Base-by-base conservation (phyloP, 768 basidiomycete genomes). In the Russula vinacea region DNA sequence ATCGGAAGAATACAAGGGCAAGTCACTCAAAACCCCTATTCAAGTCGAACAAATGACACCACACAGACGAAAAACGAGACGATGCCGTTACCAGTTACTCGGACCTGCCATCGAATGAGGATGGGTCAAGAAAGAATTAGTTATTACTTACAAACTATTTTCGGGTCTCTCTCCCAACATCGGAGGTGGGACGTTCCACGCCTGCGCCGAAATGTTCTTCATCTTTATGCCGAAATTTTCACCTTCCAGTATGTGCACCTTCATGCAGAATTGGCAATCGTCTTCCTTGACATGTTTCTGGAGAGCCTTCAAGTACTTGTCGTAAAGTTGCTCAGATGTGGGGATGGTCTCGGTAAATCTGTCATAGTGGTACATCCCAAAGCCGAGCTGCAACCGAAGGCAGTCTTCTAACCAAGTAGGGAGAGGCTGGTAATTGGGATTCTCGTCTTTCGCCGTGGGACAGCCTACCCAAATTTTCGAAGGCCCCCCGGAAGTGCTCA, bases 221-320 rank as follows among this genome's bases (percentile, higher is more conserved):
- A 62, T n/a, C 33, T 55, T 35, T 3, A 0, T 3, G 26, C 53
- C 39, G 44, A 55, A 55, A n/a, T 8, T 24, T 22, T 55, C 60
- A 37, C 60, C 60, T 24, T 39, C 35, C 17, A 62, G 7, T 2
- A 10, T 9, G 60, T 62, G 60, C 11, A 51, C 40, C 35, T 47
- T 62, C 44, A n/a, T 37, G 52, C 60, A 62, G 35, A 45, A 37
- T 35, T 52, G 7, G 24, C 60, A 62, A 51, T 62, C 53, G 1
- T 11, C 39, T 22, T 55, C 16, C 2, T 7, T 49, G 44, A 62
- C 13, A 10, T 62, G 60, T 2, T 1, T 22, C 17, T 44, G 52
- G 22, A 61, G 42, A 7, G 60, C 22, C 22, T 13, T 8, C 40
- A 45, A 32, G 35, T 62, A 62, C 17, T 47, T 24, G 17, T 37